Base-by-base conservation (phyloP, 2,329 filamentous ascomycete genomes). In the Colletotrichum falcatum region DNA sequence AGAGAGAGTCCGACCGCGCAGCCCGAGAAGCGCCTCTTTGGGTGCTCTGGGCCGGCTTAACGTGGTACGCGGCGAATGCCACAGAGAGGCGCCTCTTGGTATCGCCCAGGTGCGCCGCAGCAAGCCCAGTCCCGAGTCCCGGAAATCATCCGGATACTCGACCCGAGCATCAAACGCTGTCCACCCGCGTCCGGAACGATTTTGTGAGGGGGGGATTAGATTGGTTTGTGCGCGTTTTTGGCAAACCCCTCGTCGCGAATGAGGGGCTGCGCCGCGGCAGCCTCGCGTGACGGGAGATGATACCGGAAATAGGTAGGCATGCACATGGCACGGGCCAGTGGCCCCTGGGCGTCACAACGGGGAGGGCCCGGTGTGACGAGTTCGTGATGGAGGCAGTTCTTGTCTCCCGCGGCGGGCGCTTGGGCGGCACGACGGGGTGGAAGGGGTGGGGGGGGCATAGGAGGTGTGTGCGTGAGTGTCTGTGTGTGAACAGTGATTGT, bases 281-380 rank as follows among this genome's bases (percentile, higher is more conserved):
- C 18, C 48, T 33, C 8, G 28, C 28, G 28, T 33, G 23, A 44
- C 7, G 18, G 26, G 18, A 28, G 12, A 28, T 12, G 12, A 18
- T 8, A 18, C 8, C 0, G 26, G 28, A 60, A 33, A n/a, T 14
- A n/a, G 26, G 28, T 14, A n/a, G 26, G 28, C 26, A 60, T 5
- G 23, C 6, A 46, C 20, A 8, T 26, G 35, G 35, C 37, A 44
- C 48, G 33, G 62, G 37, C 51, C 18, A 46, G 33, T 42, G 61
- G 30, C 5, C 28, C 28, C 28, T n/a, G 61, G 18, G 35, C 18
- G 30, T 11, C 11, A 33, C 16, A 26, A 26, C n/a, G 42, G 7
- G 58, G 58, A 33, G 23, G 26, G 51, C n/a, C 67, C 67, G 58
- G 64, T 70, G 67, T 70, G 67, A 70, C 64, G 64, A 62, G 44